These are phyloP conservation scores for Apiospora pterosperma DNA, from an alignment of 2,329 filamentous ascomycete genomes.

Conservation along the genomic window DNA sequence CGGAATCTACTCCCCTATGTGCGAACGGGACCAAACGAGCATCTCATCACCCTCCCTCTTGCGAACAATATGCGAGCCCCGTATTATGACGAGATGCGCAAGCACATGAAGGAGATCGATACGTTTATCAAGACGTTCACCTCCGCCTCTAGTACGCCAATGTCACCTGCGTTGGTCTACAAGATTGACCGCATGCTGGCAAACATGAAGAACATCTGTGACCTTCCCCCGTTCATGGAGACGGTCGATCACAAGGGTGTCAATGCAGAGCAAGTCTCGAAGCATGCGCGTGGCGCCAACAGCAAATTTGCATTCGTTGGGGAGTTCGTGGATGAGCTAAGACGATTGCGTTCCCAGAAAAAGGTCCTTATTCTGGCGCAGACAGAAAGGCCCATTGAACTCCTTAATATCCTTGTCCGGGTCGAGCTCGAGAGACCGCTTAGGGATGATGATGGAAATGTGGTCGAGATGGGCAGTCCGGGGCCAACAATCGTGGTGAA, in stretches of 20 bases:
- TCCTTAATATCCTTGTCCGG: constrained; percentile 48
- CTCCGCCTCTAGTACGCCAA: constrained; percentile 33
- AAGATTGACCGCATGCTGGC: constrained; percentile 51
- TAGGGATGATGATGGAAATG: constrained; percentile 21
- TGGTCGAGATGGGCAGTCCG: background rate
- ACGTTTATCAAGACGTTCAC: constrained; percentile 42
- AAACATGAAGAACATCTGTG: constrained; percentile 51
- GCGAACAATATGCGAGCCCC: constrained; percentile 47
- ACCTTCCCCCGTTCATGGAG: constrained; percentile 51
- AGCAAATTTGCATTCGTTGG: constrained; percentile 58
- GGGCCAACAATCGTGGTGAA: constrained; percentile 25
- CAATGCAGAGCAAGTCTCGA: constrained; percentile 37
- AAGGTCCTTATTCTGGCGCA: constrained; percentile 53
- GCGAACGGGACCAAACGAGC: constrained; percentile 35
- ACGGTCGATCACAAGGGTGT: constrained; percentile 40
- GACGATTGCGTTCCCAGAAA: constrained; percentile 33
- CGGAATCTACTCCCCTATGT: constrained; percentile 21
- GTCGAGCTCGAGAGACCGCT: constrained; percentile 15
- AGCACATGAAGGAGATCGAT: constrained; percentile 40
- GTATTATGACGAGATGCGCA: constrained; percentile 48
- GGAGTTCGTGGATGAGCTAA: constrained; percentile 47
- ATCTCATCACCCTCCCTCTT: constrained; percentile 55
- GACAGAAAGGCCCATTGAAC: constrained; percentile 45
- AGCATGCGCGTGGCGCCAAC: constrained; percentile 53
- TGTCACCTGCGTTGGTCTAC: constrained; percentile 35